These are phyloP conservation scores for Chalciporus pseudorubinellus DNA, from an alignment of 768 basidiomycete genomes.

Conservation along the genomic window DNA sequence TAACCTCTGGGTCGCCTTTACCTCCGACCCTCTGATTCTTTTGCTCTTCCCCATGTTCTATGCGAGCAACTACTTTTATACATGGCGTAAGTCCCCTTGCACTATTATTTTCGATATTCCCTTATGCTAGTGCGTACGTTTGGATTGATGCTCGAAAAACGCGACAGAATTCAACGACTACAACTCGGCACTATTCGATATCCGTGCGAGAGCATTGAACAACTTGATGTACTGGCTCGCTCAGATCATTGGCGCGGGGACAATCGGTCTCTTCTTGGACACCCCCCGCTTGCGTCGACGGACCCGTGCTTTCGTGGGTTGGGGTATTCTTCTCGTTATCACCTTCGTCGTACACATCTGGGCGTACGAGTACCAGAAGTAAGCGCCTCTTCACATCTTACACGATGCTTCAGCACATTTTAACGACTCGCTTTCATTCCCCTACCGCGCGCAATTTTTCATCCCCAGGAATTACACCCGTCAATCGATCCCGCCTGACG, in stretches of 20 bases:
- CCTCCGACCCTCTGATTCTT: conserved; percentile 66
- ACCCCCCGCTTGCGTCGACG: conserved; percentile 52
- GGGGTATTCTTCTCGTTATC: conserved; percentile 57
- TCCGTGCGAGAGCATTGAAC: conserved; percentile 71
- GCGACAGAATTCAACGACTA: conserved; percentile 69
- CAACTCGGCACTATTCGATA: conserved; percentile 73
- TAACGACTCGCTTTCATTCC: neutral
- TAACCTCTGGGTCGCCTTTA: conserved; percentile 64
- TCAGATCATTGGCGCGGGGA: conserved; percentile 71
- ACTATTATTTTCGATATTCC: too few relatives aligned
- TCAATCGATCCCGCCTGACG: conserved; percentile 39
- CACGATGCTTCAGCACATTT: neutral
- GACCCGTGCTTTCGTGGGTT: conserved; percentile 65
- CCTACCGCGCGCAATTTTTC: too few relatives aligned
- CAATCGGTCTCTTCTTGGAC: conserved; percentile 68
- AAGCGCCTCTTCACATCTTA: conserved; percentile 9
- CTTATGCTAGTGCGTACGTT: neutral
- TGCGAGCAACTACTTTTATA: conserved; percentile 79
- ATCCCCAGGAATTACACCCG: conserved; percentile 53
- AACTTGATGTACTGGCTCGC: conserved; percentile 78
- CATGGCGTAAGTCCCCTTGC: conserved; percentile 59
- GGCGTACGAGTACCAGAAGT: conserved; percentile 76
- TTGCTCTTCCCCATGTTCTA: conserved; percentile 83
- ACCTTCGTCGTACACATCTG: conserved; percentile 69
- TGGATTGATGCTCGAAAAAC: neutral